phyloP scores from a whole-genome alignment of 2,329 filamentous ascomycete species.

The Paraconiothyrium sp. region DNA sequence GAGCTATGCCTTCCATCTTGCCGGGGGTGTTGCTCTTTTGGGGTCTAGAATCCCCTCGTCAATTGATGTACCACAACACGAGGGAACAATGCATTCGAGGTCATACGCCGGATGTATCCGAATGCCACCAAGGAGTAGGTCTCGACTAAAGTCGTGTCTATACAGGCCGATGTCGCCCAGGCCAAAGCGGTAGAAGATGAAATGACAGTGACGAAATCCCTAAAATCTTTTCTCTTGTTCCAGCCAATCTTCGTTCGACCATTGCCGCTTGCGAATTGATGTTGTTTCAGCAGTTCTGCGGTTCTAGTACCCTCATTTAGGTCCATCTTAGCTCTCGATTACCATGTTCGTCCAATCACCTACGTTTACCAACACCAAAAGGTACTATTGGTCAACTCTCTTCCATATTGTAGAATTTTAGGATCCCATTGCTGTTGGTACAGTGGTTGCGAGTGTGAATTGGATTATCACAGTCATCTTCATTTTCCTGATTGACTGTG shows the following conservation, averaged over 20 bases:
- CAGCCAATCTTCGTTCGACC: conserved; percentile 51
- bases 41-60: background rate
- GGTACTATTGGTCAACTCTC: conserved; percentile 55
- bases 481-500: conserved; percentile 56
- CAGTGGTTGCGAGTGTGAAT: conserved; percentile 57
- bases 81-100: background rate
- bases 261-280: conserved; percentile 60
- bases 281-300: conserved; percentile 60
- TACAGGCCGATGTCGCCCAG: background rate
- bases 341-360: too few relatives aligned
- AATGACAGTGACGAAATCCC: background rate
- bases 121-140: background rate
- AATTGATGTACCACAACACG: background rate
- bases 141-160: background rate
- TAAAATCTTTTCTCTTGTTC: background rate
- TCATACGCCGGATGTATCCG: background rate
- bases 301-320: conserved; percentile 57
- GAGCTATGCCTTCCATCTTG: background rate
- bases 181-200: background rate
- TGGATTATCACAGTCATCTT: conserved; percentile 62
- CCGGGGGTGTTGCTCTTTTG: background rate
- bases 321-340: background rate
- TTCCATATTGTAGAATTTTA: conserved; percentile 61
- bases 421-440: conserved; percentile 59
- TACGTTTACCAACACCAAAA: background rate